phyloP scores from a whole-genome alignment of 164 flowering plant genomes.

The Taxillus chinensis region DNA sequence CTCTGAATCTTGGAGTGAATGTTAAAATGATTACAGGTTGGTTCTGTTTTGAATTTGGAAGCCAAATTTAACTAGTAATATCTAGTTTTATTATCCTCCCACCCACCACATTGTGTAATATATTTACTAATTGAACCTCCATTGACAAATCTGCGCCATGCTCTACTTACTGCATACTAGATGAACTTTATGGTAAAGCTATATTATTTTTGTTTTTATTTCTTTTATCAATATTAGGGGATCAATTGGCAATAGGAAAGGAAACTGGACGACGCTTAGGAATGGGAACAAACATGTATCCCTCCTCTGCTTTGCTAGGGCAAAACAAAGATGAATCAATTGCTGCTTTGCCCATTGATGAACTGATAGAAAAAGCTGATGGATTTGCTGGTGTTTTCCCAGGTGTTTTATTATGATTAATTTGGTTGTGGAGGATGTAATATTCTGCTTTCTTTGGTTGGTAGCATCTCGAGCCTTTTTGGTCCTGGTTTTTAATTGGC shows the following conservation, averaged over 20 bases:
- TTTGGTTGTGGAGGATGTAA: background rate
- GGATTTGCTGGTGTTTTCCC: constrained; percentile 95
- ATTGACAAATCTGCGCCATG: too few relatives aligned
- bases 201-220: background rate
- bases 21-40: constrained; percentile 98
- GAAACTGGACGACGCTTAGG: constrained; percentile 88
- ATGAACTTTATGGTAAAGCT: too few relatives aligned
- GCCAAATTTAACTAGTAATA: too few relatives aligned
- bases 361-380: constrained; percentile 87
- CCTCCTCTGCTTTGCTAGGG: constrained; percentile 77
- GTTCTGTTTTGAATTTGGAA: background rate
- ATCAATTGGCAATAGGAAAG: constrained; percentile 81
- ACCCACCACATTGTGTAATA: too few relatives aligned
- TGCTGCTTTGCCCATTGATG: constrained; percentile 73
- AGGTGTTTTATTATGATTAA: constrained; percentile 25
- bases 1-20: constrained; percentile 89
- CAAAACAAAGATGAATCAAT: constrained; percentile 70
- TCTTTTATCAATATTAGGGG: constrained; percentile 33
- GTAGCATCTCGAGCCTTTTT: background rate
- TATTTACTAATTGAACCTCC: too few relatives aligned
- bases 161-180: too few relatives aligned
- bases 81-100: too few relatives aligned
- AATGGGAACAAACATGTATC: constrained; percentile 96
- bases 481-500: background rate
- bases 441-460: too few relatives aligned